Evolutionary conservation across 768 basidiomycete species (phyloP), one percentile per base, ranked within the genome.

Genomic region (Mycena amicta): DNA sequence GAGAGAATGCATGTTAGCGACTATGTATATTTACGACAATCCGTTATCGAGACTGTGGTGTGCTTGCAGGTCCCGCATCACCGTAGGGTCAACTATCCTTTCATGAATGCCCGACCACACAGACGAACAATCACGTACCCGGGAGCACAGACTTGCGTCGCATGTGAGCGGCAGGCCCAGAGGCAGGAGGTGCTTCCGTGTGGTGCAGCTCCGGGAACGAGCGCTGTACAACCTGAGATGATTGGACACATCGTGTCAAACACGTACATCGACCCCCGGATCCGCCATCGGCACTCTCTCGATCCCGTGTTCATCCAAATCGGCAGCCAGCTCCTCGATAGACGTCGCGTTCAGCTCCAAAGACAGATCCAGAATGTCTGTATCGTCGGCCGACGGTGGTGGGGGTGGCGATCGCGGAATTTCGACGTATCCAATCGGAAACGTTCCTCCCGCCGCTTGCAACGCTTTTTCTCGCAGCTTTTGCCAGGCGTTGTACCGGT

Each of bases 91-190:
- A 68, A 95, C 91, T 91, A 70, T 59, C 50, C 53, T n/a, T n/a
- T n/a, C n/a, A n/a, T n/a, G n/a, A n/a, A n/a, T n/a, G n/a, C n/a
- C n/a, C n/a, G n/a, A n/a, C n/a, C n/a, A n/a, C n/a, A n/a, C n/a
- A n/a, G 57, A 63, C 52, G 57, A 31, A 51, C 56, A 57, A 56
- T 56, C 26, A 74, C 75, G 68, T 71, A 92, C 92, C 89, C 76
- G 94, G 95, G 60, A 98, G 80, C 47, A 96, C 95, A 67, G 93
- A 96, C 80, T 95, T 97, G 73, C 96, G 84, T 66, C 96, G 87
- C 30, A 95, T 86, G 74, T 99, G 96, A 53, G 94, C 81, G 43
- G 87, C 84, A 57, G 79, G 76, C 54, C 82, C 72, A 62, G 80
- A 73, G 28, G 84, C 78, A 46, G 83, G 47, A 25, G 47, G 83